These are phyloP conservation scores for Dioszegia hungarica DNA, from an alignment of 768 basidiomycete species.

Conservation along the genomic window DNA sequence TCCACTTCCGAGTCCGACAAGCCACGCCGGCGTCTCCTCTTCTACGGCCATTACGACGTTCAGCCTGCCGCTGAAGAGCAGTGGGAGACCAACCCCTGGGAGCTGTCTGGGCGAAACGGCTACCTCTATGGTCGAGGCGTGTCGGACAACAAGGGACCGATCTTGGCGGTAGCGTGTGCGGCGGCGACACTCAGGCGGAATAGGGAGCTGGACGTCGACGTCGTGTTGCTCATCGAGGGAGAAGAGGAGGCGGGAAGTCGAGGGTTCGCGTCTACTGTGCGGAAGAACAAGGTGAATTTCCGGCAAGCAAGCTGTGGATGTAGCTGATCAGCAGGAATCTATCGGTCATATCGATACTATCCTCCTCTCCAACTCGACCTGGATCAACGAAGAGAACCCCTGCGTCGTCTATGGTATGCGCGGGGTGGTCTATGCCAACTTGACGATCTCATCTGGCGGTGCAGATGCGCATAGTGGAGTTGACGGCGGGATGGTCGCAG, in stretches of 20 bases:
- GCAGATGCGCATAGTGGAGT: conserved; percentile 91
- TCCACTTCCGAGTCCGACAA: conserved; percentile 54
- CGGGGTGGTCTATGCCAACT: conserved; percentile 82
- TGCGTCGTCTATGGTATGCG: conserved; percentile 93
- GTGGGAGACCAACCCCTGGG: conserved; percentile 83
- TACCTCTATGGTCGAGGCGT: conserved; percentile 56
- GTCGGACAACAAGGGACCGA: conserved; percentile 93
- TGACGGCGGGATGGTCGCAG: conserved; percentile 78
- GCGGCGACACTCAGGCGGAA: conserved; percentile 71
- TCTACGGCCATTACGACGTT: conserved; percentile 97
- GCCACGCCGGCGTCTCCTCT: conserved; percentile 64
- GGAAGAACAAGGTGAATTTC: conserved; percentile 65
- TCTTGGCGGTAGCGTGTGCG: conserved; percentile 84
- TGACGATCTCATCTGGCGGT: conserved; percentile 67
- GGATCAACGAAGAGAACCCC: conserved; percentile 87
- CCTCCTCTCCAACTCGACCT: conserved; percentile 77
- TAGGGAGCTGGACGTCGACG: conserved; percentile 72
- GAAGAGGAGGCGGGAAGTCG: conserved; percentile 93
- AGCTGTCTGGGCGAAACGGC: conserved; percentile 74
- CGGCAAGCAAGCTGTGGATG: too few relatives aligned
- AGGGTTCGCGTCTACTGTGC: conserved; percentile 75
- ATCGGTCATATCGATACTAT: conserved; percentile 88
- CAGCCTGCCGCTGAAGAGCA: conserved; percentile 68
- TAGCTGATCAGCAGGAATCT: conserved; percentile 57
- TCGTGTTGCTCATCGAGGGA: conserved; percentile 89